These are phyloP conservation scores for Salicornia ramosissima DNA, from an alignment of 148 eudicot species.

Conservation along the genomic window DNA sequence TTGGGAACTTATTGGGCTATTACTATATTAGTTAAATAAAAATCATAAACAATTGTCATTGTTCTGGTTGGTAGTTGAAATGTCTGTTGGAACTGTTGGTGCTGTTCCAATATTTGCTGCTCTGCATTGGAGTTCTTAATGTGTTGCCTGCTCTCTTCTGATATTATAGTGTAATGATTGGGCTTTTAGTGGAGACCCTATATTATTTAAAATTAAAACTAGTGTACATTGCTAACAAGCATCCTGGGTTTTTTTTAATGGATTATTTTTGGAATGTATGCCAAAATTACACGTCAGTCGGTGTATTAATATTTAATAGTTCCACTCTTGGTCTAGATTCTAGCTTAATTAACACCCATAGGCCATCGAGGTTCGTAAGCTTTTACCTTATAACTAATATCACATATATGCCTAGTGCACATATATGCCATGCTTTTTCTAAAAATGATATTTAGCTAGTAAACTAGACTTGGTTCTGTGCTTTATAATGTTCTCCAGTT, in stretches of 20 bases:
- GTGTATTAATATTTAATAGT: too few species aligned
- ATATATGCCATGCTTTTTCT: conserved; percentile 27
- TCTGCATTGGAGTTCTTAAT: conserved; percentile 26
- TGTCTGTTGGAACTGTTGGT: conserved; percentile 38
- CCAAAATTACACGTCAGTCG: too few species aligned
- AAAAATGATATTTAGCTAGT: conserved; percentile 4
- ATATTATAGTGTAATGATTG: conserved; percentile 38
- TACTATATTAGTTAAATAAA: conserved; percentile 18
- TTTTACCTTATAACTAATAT: too few species aligned
- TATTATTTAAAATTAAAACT: conserved; percentile 16
- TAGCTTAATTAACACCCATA: too few species aligned
- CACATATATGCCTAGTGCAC: conserved; percentile 14
- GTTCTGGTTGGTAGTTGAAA: conserved; percentile 42
- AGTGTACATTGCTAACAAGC: too few species aligned
- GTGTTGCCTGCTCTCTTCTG: conserved; percentile 25
- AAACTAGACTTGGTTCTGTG: conserved; percentile 2
- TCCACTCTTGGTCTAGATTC: too few species aligned
- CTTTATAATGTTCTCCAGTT: conserved; percentile 18
- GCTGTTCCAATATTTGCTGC: conserved; percentile 26
- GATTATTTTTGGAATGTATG: too few species aligned
- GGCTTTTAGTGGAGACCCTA: conserved; percentile 23
- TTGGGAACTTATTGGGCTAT: neutral
- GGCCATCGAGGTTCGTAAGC: too few species aligned
- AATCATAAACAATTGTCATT: conserved; percentile 22
- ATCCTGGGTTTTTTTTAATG: too few species aligned